Evolutionary conservation across 2,329 filamentous ascomycete species (phyloP).

Genomic region (Microdochium paspali): DNA sequence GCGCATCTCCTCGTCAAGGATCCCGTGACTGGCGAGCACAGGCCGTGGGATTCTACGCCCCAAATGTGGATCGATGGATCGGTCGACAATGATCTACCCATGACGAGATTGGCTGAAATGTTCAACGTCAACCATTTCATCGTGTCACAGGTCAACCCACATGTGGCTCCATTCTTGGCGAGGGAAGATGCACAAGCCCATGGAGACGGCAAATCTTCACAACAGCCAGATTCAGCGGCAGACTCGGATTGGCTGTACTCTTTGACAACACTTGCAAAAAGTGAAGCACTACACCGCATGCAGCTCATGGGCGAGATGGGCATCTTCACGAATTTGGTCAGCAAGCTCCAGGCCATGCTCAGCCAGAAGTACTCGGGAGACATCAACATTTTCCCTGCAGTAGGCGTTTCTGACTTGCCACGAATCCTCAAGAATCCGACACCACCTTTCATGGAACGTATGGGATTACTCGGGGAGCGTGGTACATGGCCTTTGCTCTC

Average conservation of each 20-base stretch:
- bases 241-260: conserved; percentile 53
- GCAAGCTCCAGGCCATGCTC: conserved; percentile 71
- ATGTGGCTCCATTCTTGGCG: conserved; percentile 77
- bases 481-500: conserved; percentile 90
- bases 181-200: conserved; percentile 55
- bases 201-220: conserved; percentile 4
- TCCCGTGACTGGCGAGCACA: conserved; percentile 64
- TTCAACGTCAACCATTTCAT: conserved; percentile 99
- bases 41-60: conserved; percentile 77
- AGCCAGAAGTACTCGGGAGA: conserved; percentile 90
- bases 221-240: conserved; percentile 22
- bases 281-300: conserved; percentile 72
- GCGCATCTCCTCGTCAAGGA: conserved; percentile 78
- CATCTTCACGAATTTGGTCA: conserved; percentile 68
- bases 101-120: conserved; percentile 83
- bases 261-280: conserved; percentile 64
- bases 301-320: conserved; percentile 74
- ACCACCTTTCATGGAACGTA: conserved; percentile 73
- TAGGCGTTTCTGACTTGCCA: conserved; percentile 64
- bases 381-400: conserved; percentile 84
- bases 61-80: conserved; percentile 91
- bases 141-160: conserved; percentile 92
- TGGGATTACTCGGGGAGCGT: conserved; percentile 67
- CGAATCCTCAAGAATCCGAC: conserved; percentile 77
- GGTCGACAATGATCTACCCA: conserved; percentile 87